Evolutionary conservation across 768 basidiomycete species (phyloP).

Genomic region (Mycena olivaceomarginata): DNA sequence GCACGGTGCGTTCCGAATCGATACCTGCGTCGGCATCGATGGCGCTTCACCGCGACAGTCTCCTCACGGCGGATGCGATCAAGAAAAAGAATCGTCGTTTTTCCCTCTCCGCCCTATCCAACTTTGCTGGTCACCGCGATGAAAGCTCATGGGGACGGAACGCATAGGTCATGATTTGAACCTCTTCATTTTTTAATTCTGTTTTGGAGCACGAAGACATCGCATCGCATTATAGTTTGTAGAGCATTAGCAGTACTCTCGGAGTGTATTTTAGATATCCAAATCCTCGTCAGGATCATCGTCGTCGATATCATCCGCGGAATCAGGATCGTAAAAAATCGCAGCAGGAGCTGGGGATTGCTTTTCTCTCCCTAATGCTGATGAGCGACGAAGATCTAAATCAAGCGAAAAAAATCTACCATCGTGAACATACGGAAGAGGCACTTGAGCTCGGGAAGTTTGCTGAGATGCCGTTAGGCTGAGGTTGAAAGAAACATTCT

Average conservation of each 20-base stretch:
- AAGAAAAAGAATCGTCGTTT: slow-evolving; percentile 53
- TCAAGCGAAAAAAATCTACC: slow-evolving; percentile 62
- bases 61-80: slow-evolving; percentile 9
- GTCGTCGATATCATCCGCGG: slow-evolving; percentile 95
- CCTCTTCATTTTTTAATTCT: neutral
- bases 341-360: slow-evolving; percentile 55
- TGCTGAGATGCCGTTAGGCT: slow-evolving; percentile 89
- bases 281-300: slow-evolving; percentile 98
- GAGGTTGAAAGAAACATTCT: slow-evolving; percentile 91
- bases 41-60: neutral
- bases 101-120: slow-evolving; percentile 56
- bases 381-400: neutral
- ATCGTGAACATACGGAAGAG: slow-evolving; percentile 93
- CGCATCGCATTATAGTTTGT: slow-evolving; percentile 13
- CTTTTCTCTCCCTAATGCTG: slow-evolving; percentile 58
- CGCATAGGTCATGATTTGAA: neutral
- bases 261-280: slow-evolving; percentile 73
- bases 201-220: slow-evolving; percentile 6
- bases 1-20: slow-evolving; percentile 19
- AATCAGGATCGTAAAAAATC: slow-evolving; percentile 94
- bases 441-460: slow-evolving; percentile 86
- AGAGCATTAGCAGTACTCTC: slow-evolving; percentile 24
- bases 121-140: slow-evolving; percentile 46
- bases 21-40: slow-evolving; percentile 4
- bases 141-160: slow-evolving; percentile 42